A percentile compares a stretch with the other conserved stretches of the same genome.
phyloP scores from a whole-genome alignment of 176 grass and related monocot genomes.

The Phoenix dactylifera region DNA sequence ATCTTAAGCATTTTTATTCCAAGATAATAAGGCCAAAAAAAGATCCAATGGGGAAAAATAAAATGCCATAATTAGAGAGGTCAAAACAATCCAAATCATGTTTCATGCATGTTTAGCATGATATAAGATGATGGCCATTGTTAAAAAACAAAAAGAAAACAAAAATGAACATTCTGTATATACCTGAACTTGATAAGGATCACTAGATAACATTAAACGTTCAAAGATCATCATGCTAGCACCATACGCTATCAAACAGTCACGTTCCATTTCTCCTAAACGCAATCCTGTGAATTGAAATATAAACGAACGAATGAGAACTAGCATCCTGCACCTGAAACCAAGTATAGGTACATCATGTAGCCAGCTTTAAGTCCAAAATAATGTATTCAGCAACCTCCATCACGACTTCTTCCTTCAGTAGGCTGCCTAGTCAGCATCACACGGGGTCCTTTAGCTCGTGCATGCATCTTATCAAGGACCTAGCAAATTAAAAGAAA shows the following conservation, averaged over 20 bases:
- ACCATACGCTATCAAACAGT: slow-evolving; percentile 92
- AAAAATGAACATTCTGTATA: slow-evolving; percentile 7
- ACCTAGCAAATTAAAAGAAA: slow-evolving; percentile 31
- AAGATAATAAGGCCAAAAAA: too few species aligned
- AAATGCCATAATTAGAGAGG: too few species aligned
- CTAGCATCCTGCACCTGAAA: not conserved
- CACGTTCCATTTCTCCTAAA: slow-evolving; percentile 97
- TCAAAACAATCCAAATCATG: too few species aligned
- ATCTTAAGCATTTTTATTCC: too few species aligned
- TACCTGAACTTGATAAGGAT: slow-evolving; percentile 98
- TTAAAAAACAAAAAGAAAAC: not conserved
- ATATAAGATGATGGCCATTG: too few species aligned
- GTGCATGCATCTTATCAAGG: slow-evolving; percentile 98
- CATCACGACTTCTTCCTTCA: slow-evolving; percentile 85
- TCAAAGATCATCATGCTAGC: slow-evolving; percentile 97
- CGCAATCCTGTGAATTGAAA: slow-evolving; percentile 47
- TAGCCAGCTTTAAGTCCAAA: too few species aligned
- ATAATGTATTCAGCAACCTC: slow-evolving; percentile 34
- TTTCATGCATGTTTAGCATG: too few species aligned
- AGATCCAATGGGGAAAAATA: too few species aligned
- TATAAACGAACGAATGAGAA: not conserved
- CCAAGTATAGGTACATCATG: not conserved
- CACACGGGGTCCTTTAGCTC: slow-evolving; percentile 73
- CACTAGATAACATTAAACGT: slow-evolving; percentile 90
- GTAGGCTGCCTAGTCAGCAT: slow-evolving; percentile 79